These are phyloP conservation scores for Sideroxylon spinosum DNA, from an alignment of 179 eudicot genomes.

Conservation along the genomic window DNA sequence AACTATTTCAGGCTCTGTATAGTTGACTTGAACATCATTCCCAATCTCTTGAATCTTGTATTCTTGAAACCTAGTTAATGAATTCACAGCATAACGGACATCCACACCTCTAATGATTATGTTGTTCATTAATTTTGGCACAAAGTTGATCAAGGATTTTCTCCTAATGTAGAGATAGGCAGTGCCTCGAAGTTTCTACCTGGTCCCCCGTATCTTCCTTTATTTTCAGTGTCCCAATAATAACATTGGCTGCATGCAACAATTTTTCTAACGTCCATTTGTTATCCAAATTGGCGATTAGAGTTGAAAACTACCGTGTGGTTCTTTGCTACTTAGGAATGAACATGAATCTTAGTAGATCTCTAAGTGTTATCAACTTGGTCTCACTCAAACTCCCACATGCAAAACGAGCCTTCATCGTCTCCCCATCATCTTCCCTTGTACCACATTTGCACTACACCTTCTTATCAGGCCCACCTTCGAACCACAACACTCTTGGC, in stretches of 20 bases:
- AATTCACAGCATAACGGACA: conserved; percentile 53
- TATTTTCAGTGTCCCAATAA: conserved; percentile 62
- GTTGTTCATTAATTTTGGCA: conserved; percentile 68
- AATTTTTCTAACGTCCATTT: conserved; percentile 52
- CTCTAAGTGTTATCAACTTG: too few relatives aligned
- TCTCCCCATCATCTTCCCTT: too few relatives aligned
- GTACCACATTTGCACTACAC: too few relatives aligned
- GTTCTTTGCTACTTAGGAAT: too few relatives aligned
- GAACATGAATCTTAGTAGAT: too few relatives aligned
- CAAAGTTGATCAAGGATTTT: conserved; percentile 80
- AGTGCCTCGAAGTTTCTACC: conserved; percentile 84
- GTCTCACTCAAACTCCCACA: too few relatives aligned
- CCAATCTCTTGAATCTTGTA: conserved; percentile 49
- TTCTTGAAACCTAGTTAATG: conserved; percentile 42
- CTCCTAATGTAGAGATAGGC: conserved; percentile 82
- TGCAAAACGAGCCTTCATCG: too few relatives aligned
- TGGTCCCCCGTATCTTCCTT: conserved; percentile 47
- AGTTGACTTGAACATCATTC: conserved; percentile 15
- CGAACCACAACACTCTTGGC: too few relatives aligned
- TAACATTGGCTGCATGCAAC: conserved; percentile 65
- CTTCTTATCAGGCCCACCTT: too few relatives aligned
- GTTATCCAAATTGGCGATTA: too few relatives aligned
- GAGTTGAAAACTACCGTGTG: too few relatives aligned
- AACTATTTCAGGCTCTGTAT: conserved; percentile 14
- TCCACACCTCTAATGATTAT: conserved; percentile 54